Evolutionary conservation across 2,329 filamentous ascomycete genomes (phyloP).

Genomic region (Lachnellula cervina): DNA sequence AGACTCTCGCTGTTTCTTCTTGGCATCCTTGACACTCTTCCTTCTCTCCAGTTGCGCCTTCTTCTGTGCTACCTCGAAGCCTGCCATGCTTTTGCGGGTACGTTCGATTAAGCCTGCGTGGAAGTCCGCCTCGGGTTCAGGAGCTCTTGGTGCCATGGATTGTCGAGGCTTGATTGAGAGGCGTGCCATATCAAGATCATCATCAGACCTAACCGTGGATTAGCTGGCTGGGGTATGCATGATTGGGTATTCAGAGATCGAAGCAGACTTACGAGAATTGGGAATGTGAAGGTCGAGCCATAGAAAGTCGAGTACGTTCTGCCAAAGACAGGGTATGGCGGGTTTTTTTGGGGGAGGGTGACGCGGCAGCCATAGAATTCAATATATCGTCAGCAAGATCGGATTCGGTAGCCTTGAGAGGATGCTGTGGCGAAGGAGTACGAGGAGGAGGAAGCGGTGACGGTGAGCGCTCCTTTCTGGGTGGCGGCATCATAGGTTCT

Average conservation of each 20-base stretch:
- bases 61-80: constrained; percentile 55
- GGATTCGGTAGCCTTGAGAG: constrained; percentile 17
- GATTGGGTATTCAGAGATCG: neutral
- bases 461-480: neutral
- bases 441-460: constrained; percentile 5
- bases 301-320: constrained; percentile 77
- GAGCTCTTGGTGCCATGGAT: constrained; percentile 6
- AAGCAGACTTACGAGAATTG: constrained; percentile 24
- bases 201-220: constrained; percentile 4
- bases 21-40: constrained; percentile 40
- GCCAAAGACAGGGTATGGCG: constrained; percentile 60
- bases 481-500: neutral
- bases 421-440: constrained; percentile 5
- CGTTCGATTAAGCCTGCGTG: constrained; percentile 44
- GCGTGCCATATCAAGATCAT: constrained; percentile 27
- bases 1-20: constrained; percentile 41
- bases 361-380: constrained; percentile 48
- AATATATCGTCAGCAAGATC: constrained; percentile 53
- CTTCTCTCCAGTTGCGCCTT: constrained; percentile 55
- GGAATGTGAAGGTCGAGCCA: constrained; percentile 55
- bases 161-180: constrained; percentile 20
- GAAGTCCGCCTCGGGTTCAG: constrained; percentile 15
- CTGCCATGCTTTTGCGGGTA: constrained; percentile 57
- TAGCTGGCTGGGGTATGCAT: neutral
- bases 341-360: constrained; percentile 53